Base-by-base conservation (phyloP, 257 asterid species). In the Cynanchum wilfordii region DNA sequence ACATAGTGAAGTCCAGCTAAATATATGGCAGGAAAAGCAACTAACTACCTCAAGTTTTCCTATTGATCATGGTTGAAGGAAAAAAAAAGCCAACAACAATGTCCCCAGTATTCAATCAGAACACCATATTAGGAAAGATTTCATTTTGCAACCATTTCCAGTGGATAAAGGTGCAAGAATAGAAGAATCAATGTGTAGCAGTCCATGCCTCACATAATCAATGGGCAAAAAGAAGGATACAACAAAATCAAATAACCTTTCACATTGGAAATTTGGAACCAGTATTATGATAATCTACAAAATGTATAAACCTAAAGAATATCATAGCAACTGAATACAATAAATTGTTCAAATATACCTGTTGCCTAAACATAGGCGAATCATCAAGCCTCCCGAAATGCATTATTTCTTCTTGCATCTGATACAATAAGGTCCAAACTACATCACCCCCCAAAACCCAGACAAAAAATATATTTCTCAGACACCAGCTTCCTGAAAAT, bases 341-440 rank as follows among this genome's bases (percentile, higher is more conserved):
- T 8, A 24, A 54, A 72, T 58, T 33, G 10, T 33, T 52, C 45
- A 36, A 63, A 74, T n/a, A 93, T 24, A 93, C 98, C 98, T 93
- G 97, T 79, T 93, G 97, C 73, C 98, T 95, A 74, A 93, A 91
- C 98, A 93, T 93, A 8, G 98, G 98, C 24, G 98, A 93, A 83
- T 93, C 98, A 68, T 93, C 98, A 58, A 93, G 88, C 80, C 84
- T 86, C 47, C 91, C 74, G 82, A 89, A 89, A 74, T 81, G 86
- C 91, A 88, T 88, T 71, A 69, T 82, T 66, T 82, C 90, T 69
- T 85, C 89, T 67, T 87, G 93, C 89, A 82, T 82, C 76, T 77
- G 79, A 87, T 76, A 79, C 67, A 47, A 82, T 82, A 75, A 75
- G 79, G 86, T 77, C 78, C 67, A 47, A 75, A 77, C 77, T 73